Evolutionary conservation across 192 early-diverging fungal genomes (phyloP), one percentile per base, ranked within the genome.

Genomic region (Lobosporangium transversale): DNA sequence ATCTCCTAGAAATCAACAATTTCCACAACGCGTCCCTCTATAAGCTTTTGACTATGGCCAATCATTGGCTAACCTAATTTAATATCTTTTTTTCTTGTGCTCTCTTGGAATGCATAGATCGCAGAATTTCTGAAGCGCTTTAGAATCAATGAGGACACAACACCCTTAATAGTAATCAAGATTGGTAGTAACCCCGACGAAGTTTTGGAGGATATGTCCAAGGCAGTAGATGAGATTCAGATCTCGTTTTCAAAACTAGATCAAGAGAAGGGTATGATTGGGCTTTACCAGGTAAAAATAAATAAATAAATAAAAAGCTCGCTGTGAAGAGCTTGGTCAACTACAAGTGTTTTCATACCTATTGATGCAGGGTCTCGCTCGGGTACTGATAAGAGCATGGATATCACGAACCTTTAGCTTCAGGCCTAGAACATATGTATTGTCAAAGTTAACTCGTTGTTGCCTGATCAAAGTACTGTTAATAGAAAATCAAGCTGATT

Each of bases 311-410:
- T 31, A 53, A 68, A 37, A 65, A 70, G 30, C 43, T 70, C 24
- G 65, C 70, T 17, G 71, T 81, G 53, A 49, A 56, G 76, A 67
- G 79, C 48, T 62, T 79, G 32, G 70, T 86, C 33, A 62, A n/a
- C n/a, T n/a, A n/a, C n/a, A n/a, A n/a, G n/a, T n/a, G n/a, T n/a
- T n/a, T n/a, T n/a, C n/a, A n/a, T n/a, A n/a, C n/a, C n/a, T n/a
- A n/a, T n/a, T n/a, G n/a, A n/a, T n/a, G n/a, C n/a, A n/a, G n/a
- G n/a, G n/a, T n/a, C n/a, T n/a, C n/a, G n/a, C n/a, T n/a, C n/a
- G n/a, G n/a, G n/a, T n/a, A n/a, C n/a, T n/a, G n/a, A 78, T 58
- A 82, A 85, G 33, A 62, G 83, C 24, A 88, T 88, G 47, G 83
- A 85, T 10, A 68, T 86, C 35, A 88, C 86, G 62, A 73, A 67